phyloP scores from a whole-genome alignment of 306 rosid genomes.

The Lupinus albus region DNA sequence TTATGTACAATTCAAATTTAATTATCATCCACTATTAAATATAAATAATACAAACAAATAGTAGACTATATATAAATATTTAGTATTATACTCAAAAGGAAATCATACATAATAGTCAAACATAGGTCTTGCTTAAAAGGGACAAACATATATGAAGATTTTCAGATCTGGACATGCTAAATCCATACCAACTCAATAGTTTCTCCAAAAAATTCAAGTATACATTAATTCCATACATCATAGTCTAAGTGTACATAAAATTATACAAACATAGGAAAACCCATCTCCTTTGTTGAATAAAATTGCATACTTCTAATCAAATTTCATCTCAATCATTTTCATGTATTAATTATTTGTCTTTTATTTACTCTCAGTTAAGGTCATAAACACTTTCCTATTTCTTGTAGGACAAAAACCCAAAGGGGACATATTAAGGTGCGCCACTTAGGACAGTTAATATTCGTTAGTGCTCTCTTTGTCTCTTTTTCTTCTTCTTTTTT shows the following conservation, averaged over 20 bases:
- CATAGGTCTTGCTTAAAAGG: too few relatives aligned
- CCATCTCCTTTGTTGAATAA: background rate
- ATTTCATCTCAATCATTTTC: background rate
- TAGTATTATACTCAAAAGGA: too few relatives aligned
- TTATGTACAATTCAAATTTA: too few relatives aligned
- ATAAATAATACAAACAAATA: too few relatives aligned
- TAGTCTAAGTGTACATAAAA: too few relatives aligned
- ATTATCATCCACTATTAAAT: too few relatives aligned
- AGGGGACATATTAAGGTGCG: slow-evolving; percentile 38
- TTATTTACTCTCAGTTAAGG: background rate
- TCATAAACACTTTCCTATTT: background rate
- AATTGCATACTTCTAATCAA: background rate
- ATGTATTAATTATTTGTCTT: background rate
- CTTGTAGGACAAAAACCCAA: slow-evolving; percentile 20
- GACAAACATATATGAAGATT: too few relatives aligned
- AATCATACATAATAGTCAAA: too few relatives aligned
- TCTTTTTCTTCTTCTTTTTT: slow-evolving; percentile 16
- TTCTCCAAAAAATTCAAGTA: background rate
- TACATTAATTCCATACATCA: too few relatives aligned
- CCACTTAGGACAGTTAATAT: slow-evolving; percentile 57
- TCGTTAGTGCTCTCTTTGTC: slow-evolving; percentile 39
- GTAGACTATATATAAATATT: too few relatives aligned
- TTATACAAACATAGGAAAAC: background rate
- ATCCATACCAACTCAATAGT: background rate
- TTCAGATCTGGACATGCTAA: background rate